phyloP scores from a whole-genome alignment of 345 rosid species.

The Eucalyptus regnans region DNA sequence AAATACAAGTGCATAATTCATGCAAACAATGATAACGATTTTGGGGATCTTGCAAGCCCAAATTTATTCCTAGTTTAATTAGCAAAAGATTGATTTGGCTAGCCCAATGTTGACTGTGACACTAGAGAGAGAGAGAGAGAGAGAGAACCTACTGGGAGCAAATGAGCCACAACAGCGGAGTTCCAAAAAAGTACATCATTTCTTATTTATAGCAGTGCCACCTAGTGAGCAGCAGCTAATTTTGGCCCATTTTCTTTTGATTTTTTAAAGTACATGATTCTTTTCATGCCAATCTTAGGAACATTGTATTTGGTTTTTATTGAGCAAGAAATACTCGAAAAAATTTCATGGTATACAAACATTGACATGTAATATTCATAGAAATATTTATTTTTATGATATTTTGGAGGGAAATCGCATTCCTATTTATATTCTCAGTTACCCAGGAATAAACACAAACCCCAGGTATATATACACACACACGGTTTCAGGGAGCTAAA shows the following conservation, averaged over 20 bases:
- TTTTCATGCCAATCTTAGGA: not conserved
- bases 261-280: not conserved
- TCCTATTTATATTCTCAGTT: not conserved
- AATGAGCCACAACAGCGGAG: not conserved
- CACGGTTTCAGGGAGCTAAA: not conserved
- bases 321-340: not conserved
- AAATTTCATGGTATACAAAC: not conserved
- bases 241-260: not conserved
- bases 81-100: not conserved
- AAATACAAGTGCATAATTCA: not conserved
- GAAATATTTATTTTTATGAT: not conserved
- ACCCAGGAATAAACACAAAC: not conserved
- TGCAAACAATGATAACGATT: not conserved
- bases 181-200: not conserved
- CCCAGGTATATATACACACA: not conserved
- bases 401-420: not conserved
- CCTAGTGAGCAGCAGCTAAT: not conserved
- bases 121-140: not conserved
- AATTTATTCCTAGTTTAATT: not conserved
- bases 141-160: not conserved
- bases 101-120: not conserved
- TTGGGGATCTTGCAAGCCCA: not conserved
- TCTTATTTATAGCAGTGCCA: not conserved
- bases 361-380: not conserved
- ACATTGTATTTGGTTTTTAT: not conserved